Evolutionary conservation across 768 basidiomycete genomes (phyloP).

Genomic region (Leccinum boreale): DNA sequence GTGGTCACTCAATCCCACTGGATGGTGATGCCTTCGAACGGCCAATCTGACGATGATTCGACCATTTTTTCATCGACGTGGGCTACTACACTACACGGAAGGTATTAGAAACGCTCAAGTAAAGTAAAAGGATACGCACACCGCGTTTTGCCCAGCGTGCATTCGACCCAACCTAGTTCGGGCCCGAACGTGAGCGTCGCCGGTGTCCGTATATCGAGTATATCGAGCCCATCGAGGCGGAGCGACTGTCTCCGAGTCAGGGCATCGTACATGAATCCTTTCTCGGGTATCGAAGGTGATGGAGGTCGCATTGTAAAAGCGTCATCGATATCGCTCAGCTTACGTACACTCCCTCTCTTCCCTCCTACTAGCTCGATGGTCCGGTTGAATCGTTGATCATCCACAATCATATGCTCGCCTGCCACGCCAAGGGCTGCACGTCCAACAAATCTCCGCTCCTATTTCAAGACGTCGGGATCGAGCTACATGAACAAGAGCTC

Average conservation of each 20-base stretch:
- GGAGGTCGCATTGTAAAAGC: slow-evolving; percentile 59
- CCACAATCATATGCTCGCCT: slow-evolving; percentile 67
- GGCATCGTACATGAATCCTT: slow-evolving; percentile 75
- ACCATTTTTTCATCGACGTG: slow-evolving; percentile 88
- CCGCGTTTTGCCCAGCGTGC: slow-evolving; percentile 31
- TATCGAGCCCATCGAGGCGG: slow-evolving; percentile 43
- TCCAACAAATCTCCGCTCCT: slow-evolving; percentile 90
- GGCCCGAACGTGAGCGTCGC: slow-evolving; percentile 48
- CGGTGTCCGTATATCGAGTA: slow-evolving; percentile 67
- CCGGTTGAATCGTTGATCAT: no score
- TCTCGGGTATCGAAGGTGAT: slow-evolving; percentile 87
- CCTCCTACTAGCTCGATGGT: no score
- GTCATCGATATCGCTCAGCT: background rate
- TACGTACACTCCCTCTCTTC: slow-evolving; percentile 2
- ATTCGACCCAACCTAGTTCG: slow-evolving; percentile 24
- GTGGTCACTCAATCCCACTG: slow-evolving; percentile 29
- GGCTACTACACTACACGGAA: slow-evolving; percentile 67
- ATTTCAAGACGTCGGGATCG: slow-evolving; percentile 78
- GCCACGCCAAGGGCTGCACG: slow-evolving; percentile 90
- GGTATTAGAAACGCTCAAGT: background rate
- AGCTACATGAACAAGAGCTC: slow-evolving; percentile 81
- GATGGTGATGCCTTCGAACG: slow-evolving; percentile 89
- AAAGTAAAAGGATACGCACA: background rate
- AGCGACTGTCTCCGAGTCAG: slow-evolving; percentile 81
- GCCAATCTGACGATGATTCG: slow-evolving; percentile 84